Evolutionary conservation across 768 basidiomycete genomes (phyloP).

Genomic region (Baorangia bicolor): DNA sequence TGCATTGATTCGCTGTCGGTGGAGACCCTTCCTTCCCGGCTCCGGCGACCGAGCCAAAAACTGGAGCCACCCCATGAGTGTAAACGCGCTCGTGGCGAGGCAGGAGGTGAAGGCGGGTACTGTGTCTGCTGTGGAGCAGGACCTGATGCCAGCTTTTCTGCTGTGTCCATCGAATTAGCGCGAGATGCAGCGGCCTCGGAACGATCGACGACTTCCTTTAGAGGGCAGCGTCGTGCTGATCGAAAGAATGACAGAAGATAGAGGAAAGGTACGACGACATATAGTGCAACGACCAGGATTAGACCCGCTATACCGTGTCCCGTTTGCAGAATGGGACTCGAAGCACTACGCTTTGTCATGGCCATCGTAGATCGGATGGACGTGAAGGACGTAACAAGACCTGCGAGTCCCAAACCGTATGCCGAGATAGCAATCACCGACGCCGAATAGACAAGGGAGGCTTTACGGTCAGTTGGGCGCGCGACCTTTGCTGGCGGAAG

Average conservation of each 20-base stretch:
- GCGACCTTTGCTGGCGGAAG: constrained; percentile 34
- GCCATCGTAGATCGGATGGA: constrained; percentile 39
- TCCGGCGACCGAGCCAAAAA: constrained; percentile 36
- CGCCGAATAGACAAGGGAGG: constrained; percentile 36
- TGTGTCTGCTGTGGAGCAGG: constrained; percentile 31
- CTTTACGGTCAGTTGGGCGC: constrained; percentile 20
- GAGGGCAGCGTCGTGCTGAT: constrained; percentile 8
- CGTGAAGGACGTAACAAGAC: constrained; percentile 62
- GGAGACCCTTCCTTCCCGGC: constrained; percentile 37
- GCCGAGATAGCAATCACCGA: constrained; percentile 43
- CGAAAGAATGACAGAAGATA: constrained; percentile 32
- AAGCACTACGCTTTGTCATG: constrained; percentile 33
- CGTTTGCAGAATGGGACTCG: constrained; percentile 47
- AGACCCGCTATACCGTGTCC: constrained; percentile 65
- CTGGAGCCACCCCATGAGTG: constrained; percentile 41
- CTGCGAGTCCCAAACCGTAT: constrained; percentile 62
- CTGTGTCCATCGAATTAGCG: constrained; percentile 38
- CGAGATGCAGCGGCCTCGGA: constrained; percentile 31
- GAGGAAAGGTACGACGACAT: constrained; percentile 48
- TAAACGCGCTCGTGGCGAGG: constrained; percentile 32
- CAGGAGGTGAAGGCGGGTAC: constrained; percentile 31
- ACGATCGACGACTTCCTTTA: constrained; percentile 22
- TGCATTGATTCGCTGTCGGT: constrained; percentile 39
- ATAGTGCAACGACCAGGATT: constrained; percentile 61
- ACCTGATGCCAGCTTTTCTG: constrained; percentile 40